A percentile compares a stretch with the other conserved stretches of the same genome.
phyloP scores from a whole-genome alignment of 495 filamentous ascomycete genomes.

The Chaetomidium leptoderma region DNA sequence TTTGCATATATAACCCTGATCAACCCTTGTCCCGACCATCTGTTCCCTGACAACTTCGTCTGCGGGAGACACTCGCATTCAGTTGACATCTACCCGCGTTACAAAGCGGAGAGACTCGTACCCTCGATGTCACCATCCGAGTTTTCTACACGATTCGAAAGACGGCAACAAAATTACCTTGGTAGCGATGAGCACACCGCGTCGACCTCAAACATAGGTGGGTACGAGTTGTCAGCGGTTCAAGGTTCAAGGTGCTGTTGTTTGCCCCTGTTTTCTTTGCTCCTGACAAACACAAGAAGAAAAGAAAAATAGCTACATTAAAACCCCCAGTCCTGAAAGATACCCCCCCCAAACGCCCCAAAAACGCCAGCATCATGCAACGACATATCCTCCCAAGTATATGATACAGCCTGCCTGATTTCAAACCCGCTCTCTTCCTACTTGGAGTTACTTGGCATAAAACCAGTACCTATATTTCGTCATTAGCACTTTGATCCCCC shows the following conservation, averaged over 20 bases:
- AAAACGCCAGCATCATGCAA: conserved; percentile 5
- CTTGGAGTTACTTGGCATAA: conserved; percentile 28
- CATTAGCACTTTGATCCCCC: neutral
- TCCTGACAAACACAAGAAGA: conserved; percentile 12
- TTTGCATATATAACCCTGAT: neutral
- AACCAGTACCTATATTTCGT: conserved; percentile 39
- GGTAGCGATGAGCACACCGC: too few relatives aligned
- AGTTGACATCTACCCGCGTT: too few relatives aligned
- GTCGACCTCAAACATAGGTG: neutral
- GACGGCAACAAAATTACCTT: too few relatives aligned
- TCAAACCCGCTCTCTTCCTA: neutral
- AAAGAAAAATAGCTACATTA: conserved; percentile 3
- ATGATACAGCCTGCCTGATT: conserved; percentile 5
- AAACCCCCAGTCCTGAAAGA: neutral
- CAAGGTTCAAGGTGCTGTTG: neutral
- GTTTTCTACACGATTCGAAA: too few relatives aligned
- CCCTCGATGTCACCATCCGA: too few relatives aligned
- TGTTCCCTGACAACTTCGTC: too few relatives aligned
- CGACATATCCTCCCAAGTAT: neutral
- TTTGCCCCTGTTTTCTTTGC: conserved; percentile 12
- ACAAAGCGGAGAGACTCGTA: too few relatives aligned
- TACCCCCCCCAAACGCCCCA: conserved; percentile 10
- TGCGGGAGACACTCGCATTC: too few relatives aligned
- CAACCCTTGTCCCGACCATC: neutral
- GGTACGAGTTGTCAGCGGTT: neutral